A percentile compares a stretch with the other conserved stretches of the same genome.
Evolutionary conservation across 768 basidiomycete species (phyloP).

Genomic region (Termitomyces sp.): DNA sequence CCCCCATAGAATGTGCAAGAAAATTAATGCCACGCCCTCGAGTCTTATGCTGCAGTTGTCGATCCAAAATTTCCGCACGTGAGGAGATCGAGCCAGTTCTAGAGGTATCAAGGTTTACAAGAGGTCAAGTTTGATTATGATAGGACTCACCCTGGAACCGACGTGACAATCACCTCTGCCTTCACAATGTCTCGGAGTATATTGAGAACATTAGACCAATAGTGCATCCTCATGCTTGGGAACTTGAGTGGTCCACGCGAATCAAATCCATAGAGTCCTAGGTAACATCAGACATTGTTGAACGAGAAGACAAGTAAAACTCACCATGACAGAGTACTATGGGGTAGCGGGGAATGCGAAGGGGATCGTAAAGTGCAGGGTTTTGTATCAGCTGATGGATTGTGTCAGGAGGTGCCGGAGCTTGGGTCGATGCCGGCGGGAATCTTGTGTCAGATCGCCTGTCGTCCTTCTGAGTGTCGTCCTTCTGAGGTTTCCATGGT

Average conservation of each 20-base stretch:
- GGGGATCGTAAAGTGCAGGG: slow-evolving; percentile 75
- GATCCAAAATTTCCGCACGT: slow-evolving; percentile 73
- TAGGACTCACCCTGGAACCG: slow-evolving; percentile 78
- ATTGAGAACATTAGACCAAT: slow-evolving; percentile 88
- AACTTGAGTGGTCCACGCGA: slow-evolving; percentile 80
- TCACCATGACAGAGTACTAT: slow-evolving; percentile 95
- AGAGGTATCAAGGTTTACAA: background rate
- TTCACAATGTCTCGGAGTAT: slow-evolving; percentile 79
- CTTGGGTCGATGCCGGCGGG: slow-evolving; percentile 19
- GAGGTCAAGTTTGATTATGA: background rate
- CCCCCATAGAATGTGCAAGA: slow-evolving; percentile 97
- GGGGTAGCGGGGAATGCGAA: slow-evolving; percentile 79
- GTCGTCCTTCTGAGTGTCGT: slow-evolving; percentile 6
- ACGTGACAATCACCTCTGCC: slow-evolving; percentile 93
- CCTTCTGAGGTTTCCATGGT: slow-evolving; percentile 12
- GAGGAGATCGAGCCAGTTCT: slow-evolving; percentile 89
- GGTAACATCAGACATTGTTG: slow-evolving; percentile 1
- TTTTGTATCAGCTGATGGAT: slow-evolving; percentile 73
- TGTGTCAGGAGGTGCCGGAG: slow-evolving; percentile 32
- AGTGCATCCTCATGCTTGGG: slow-evolving; percentile 83
- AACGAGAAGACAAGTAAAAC: slow-evolving; percentile 14
- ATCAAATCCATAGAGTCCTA: slow-evolving; percentile 94
- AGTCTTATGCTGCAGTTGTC: slow-evolving; percentile 61
- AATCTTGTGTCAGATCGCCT: slow-evolving; percentile 8
- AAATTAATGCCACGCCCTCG: slow-evolving; percentile 85